These are phyloP conservation scores for Aspergillus coremiiformis DNA, from an alignment of 495 filamentous ascomycete species.

Conservation along the genomic window DNA sequence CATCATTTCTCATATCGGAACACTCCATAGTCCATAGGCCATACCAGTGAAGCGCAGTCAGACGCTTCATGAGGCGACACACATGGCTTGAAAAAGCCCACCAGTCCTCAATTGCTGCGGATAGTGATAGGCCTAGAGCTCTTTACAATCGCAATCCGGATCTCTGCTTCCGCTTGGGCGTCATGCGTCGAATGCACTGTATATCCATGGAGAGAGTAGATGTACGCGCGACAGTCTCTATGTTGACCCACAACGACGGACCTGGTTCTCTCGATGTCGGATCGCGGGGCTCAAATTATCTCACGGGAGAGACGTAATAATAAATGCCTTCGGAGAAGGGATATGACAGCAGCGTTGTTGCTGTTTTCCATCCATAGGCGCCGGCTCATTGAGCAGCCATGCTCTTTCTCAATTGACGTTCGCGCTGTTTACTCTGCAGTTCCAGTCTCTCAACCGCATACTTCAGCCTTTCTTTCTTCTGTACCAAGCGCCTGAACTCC, in stretches of 20 bases:
- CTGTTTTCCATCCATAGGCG: not conserved
- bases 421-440: constrained; percentile 57
- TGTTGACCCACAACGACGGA: not conserved
- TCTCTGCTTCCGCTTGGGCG: not conserved
- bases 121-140: not conserved
- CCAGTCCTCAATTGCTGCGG: not conserved
- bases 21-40: not conserved
- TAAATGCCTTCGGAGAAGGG: not conserved
- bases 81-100: not conserved
- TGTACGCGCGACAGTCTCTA: not conserved
- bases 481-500: constrained; percentile 55
- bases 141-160: not conserved
- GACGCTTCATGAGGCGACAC: not conserved
- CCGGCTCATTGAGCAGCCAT: constrained; percentile 47
- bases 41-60: not conserved
- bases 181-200: not conserved
- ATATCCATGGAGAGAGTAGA: not conserved
- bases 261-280: not conserved
- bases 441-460: constrained; percentile 69
- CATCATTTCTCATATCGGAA: not conserved
- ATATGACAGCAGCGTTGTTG: not conserved
- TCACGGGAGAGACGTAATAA: not conserved
- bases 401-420: constrained; percentile 75
- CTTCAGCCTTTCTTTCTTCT: constrained; percentile 70
- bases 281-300: not conserved